phyloP scores from a whole-genome alignment of 75 land plant species.

The Selaginella tamariscina region DNA sequence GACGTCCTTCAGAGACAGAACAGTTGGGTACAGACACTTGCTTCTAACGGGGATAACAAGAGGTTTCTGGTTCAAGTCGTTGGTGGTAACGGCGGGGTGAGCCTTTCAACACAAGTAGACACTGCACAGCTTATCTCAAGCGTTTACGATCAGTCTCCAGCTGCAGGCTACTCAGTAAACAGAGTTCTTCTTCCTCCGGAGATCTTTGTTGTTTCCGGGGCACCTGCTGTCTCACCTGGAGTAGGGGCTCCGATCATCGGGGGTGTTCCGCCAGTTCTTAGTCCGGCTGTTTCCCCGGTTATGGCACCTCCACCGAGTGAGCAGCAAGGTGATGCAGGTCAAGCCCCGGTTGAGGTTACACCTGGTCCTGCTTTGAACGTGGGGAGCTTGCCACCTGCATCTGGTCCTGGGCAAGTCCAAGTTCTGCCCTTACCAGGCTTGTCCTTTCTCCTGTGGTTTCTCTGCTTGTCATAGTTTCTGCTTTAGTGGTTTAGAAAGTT shows the following conservation, averaged over 20 bases:
- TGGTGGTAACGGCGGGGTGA: background rate
- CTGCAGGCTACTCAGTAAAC: background rate
- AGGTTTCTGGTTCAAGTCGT: background rate
- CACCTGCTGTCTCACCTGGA: background rate
- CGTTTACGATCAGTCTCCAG: background rate
- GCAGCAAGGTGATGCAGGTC: background rate
- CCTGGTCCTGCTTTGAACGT: background rate
- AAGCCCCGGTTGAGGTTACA: background rate
- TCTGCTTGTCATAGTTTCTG: no score
- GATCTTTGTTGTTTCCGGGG: background rate
- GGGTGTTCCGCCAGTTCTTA: background rate
- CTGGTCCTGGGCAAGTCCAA: background rate
- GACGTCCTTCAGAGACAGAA: slow-evolving; percentile 28
- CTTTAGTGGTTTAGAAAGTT: no score
- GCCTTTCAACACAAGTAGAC: background rate
- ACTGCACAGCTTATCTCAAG: background rate
- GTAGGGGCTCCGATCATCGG: background rate
- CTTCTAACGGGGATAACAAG: background rate
- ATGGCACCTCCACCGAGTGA: background rate
- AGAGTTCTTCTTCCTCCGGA: background rate
- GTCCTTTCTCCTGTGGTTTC: no score
- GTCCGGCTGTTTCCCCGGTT: background rate
- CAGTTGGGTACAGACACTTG: background rate
- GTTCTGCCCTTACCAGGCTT: no score
- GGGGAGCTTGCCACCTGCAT: background rate